Base-by-base conservation (phyloP, 2,329 filamentous ascomycete genomes). In the Cladosporium sp. region DNA sequence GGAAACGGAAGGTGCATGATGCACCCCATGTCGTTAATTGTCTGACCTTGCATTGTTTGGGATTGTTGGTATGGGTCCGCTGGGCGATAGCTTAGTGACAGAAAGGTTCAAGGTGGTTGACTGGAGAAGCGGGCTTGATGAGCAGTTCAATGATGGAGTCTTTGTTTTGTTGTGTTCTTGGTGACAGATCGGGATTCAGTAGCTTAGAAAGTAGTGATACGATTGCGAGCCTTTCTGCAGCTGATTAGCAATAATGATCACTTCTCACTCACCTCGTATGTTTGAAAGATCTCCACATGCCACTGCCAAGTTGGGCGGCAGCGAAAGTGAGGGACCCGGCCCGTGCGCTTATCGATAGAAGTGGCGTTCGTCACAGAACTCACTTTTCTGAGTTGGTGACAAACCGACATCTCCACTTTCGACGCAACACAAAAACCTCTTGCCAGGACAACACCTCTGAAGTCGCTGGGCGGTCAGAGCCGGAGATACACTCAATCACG, bases 341-440 rank as follows among this genome's bases (percentile, higher is more conserved):
- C 45, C 45, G 45, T 48, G 45, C 45, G 28, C 52, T 55, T 55
- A 55, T 55, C 52, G 52, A 55, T 55, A 47, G 32, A 47, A 47
- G 52, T 55, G 52, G 52, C 52, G 52, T 45, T 55, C 52, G 52
- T 55, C 52, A 47, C 37, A 53, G 25, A 55, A 55, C 40, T 40
- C 40, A 55, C 52, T 55, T 55, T 55, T 55, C 52, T 57, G 47
- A 57, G 36, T 37, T 45, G 42, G 20, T 34, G 42, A 49, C 44
- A 56, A 48, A 37, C 42, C 53, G 22, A 10, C 39, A 15, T 28
- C 34, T 36, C 47, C n/a, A 42, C 39, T 4, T 42, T 19, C 5
- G 39, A 19, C 47, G n/a, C 47, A 37, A 36, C 15, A 48, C 53
- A 34, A 39, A n/a, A 15, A 34, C 25, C 44, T 32, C 45, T 34